These are phyloP conservation scores for Hypoxylon cercidicola DNA, from an alignment of 495 filamentous ascomycete species.

Conservation along the genomic window DNA sequence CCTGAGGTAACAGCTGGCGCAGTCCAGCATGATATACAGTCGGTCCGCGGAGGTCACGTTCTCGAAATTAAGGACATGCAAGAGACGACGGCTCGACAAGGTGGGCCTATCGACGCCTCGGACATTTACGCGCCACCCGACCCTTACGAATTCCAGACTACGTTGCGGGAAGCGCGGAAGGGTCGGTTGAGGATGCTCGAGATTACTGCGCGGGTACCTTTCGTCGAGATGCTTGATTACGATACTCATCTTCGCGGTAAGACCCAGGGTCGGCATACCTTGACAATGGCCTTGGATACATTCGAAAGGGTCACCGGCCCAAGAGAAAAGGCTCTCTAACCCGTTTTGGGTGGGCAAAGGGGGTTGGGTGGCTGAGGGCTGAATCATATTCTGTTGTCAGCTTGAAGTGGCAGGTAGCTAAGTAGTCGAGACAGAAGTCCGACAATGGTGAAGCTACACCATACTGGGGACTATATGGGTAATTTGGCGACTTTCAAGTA, in stretches of 20 bases:
- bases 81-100: slow-evolving; percentile 30
- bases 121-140: slow-evolving; percentile 87
- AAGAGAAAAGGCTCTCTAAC: slow-evolving; percentile 54
- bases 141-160: slow-evolving; percentile 73
- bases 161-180: slow-evolving; percentile 52
- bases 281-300: slow-evolving; percentile 90
- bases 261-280: slow-evolving; percentile 88
- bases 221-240: slow-evolving; percentile 98
- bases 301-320: slow-evolving; percentile 84
- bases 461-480: not conserved
- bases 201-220: slow-evolving; percentile 84
- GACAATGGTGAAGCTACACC: not conserved
- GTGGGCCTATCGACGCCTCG: slow-evolving; percentile 66
- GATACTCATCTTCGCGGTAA: slow-evolving; percentile 86
- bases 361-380: too few relatives aligned
- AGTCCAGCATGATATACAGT: slow-evolving; percentile 90
- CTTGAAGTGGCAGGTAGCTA: not conserved
- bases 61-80: slow-evolving; percentile 77
- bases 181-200: slow-evolving; percentile 56
- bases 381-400: too few relatives aligned
- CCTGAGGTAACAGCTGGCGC: slow-evolving; percentile 82
- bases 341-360: not conserved
- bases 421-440: too few relatives aligned
- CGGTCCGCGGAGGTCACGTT: slow-evolving; percentile 84
- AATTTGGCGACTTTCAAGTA: not conserved